Base-by-base conservation (phyloP, 495 filamentous ascomycete genomes). In the Parathielavia hyrcaniae region DNA sequence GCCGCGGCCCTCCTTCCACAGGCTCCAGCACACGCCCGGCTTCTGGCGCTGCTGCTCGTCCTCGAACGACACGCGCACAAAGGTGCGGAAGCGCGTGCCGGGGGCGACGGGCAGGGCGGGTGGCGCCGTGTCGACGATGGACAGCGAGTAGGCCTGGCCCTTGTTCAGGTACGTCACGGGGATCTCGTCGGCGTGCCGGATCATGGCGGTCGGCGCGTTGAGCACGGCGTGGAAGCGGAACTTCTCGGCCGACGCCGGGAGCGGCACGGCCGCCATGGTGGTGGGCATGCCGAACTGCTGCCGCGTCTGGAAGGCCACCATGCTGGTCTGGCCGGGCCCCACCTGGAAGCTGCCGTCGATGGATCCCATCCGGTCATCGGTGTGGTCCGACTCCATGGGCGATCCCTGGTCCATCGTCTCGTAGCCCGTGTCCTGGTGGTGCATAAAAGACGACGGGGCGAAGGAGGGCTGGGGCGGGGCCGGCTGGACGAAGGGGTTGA, bases 131-230 rank as follows among this genome's bases (percentile, higher is more conserved):
- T 98, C 93, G 39, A 86, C 72, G 36, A 98, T 79, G 1, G 85
- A 83, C 3, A 98, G 68, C 1, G 83, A 83, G 70, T 97, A 98
- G 20, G 88, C 86, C 72, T 97, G 92, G 10, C 91, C 91, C 72
- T 98, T 98, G 70, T 98, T 97, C 14, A 98, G 82, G 68, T 98
- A 98, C 0, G 91, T 95, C 14, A 97, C 83, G 0, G 93, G 93
- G 43, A 96, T 91, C 66, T 97, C 93, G 47, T 90, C 85, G 4
- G 81, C 67, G 59, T 87, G 81, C 66, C 87, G 95, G 62, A 95
- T 84, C 92, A 97, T 97, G n/a, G 92, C 92, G 2, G 92, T 97
- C 14, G 91, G 89, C 1, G 92, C 93, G 68, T 96, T 92, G 48
- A 99, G 75, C 0, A 90, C 90, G 40, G 89, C 85, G 66, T 89